Base-by-base conservation (phyloP, 495 filamentous ascomycete species). In the Tetracladium setigerum region DNA sequence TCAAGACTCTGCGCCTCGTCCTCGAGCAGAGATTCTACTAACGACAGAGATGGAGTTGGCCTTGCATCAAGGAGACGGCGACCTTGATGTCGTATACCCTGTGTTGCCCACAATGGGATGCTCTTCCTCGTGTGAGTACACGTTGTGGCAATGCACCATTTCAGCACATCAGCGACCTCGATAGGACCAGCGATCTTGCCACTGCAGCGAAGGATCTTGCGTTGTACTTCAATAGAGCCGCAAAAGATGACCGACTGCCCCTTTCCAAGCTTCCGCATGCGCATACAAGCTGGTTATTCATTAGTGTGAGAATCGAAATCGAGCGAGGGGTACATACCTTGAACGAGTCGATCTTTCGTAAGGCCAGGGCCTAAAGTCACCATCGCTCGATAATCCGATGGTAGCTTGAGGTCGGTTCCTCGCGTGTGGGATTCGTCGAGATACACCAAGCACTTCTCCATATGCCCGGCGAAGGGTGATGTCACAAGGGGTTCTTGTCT, bases 361-460 rank as follows among this genome's bases (percentile, higher is more conserved):
- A 84, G 58, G 13, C 68, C 65, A 0, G 78, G 68, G 0, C 83
- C 82, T 0, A 89, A 66, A 0, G 81, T 89, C 6, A 90, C 73
- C 1, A 81, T 82, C 3, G 79, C 86, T 5, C 73, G 62, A 41
- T 76, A 79, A 6, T 65, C 11, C 0, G 44, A 42, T 0, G 84
- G 84, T 1, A 90, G 56, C 52, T 73, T 80, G 9, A 90, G 52
- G 53, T 89, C 84, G 2, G 76, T 84, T 0, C 86, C 86, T 52
- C 86, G 61, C 0, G 86, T 87, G 47, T 90, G 86, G 0, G 75
- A 76, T 51, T 90, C 77, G 39, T 88, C 85, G 1, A 89, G 65
- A 54, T 82, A 89, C 0, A 89, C 74, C 0, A 84, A 62, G 52
- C 82, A 88, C 0, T 62, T 52, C 5, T 73, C 76, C 16, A 86